Evolutionary conservation across 352 stramenopile species (phyloP), one percentile per base, ranked within the genome.

Genomic region (Pythium chondricola): DNA sequence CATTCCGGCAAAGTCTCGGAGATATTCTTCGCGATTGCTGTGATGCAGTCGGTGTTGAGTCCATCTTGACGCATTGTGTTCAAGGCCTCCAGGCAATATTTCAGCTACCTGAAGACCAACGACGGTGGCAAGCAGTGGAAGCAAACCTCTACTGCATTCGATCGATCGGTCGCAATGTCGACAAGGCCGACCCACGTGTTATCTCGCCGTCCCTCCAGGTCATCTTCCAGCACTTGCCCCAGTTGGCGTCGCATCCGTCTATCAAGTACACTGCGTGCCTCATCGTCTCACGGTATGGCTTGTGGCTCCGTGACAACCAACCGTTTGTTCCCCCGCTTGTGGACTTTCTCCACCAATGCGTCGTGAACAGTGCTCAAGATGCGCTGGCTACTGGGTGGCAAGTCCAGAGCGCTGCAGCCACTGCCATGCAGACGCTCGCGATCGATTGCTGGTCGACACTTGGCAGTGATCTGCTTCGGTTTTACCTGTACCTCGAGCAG

Each of bases 261-360:
- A 91, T 92, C 45, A 76, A 72, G 60, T 94, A 94, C 66, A 94
- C 83, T 24, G 76, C 83, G 21, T 94, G 80, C 36, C 65, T 94
- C 31, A 85, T 91, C 33, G 65, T 94, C 4, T 88, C 83, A n/a
- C 78, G 83, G 8, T 94, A 91, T 32, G 76, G 72, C 4, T 58
- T 79, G 18, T 94, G 83, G 83, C 62, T 94, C 4, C 63, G 62
- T 11, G 56, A 61, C 3, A 64, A 88, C 43, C 61, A 70, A 4
- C 46, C 48, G 13, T 79, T 67, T 21, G 52, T 94, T 25, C 59
- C 63, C 3, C 61, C 61, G 16, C 67, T 88, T n/a, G 56, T 92
- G 11, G 51, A 58, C 18, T 92, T 94, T 33, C 52, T 94, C 5
- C 83, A 90, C 44, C 51, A 70, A 9, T 88, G 77, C 39, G 69